Evolutionary conservation across 139 green algal species (phyloP).

Genomic region (Microglena sp.): DNA sequence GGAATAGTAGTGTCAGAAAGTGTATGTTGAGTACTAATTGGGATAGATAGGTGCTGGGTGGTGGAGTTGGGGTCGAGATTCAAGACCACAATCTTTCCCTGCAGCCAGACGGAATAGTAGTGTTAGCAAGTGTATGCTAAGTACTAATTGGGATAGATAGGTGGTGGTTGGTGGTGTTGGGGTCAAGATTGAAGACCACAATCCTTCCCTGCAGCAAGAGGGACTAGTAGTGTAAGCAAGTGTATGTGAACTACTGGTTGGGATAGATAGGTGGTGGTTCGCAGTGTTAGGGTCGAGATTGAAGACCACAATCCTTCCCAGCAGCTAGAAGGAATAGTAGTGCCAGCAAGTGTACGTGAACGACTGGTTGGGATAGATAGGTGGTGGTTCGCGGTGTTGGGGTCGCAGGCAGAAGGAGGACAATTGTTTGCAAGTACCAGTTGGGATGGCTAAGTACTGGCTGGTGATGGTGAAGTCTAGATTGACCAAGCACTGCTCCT

Average conservation of each 20-base stretch:
- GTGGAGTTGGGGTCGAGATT: conserved; percentile 58
- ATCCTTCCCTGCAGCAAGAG: conserved; percentile 61
- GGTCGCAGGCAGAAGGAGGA: no score
- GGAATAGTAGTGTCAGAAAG: no score
- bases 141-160: conserved; percentile 27
- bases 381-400: no score
- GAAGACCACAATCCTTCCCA: conserved; percentile 78
- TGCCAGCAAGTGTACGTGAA: no score
- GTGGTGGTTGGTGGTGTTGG: conserved; percentile 54
- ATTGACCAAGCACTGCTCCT: no score
- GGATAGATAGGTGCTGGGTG: conserved; percentile 50
- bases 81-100: conserved; percentile 78
- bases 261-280: no score
- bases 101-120: conserved; percentile 1
- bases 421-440: no score
- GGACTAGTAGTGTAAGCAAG: neutral
- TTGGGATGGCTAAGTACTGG: conserved; percentile 44
- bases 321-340: conserved; percentile 5
- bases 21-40: no score
- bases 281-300: no score
- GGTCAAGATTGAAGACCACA: conserved; percentile 72
- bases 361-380: no score
- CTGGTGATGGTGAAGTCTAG: conserved; percentile 53
- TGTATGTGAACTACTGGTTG: no score
- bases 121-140: no score